Evolutionary conservation across 2,329 filamentous ascomycete species (phyloP), one percentile per base, ranked within the genome.

Genomic region (Aspergillus awamori): DNA sequence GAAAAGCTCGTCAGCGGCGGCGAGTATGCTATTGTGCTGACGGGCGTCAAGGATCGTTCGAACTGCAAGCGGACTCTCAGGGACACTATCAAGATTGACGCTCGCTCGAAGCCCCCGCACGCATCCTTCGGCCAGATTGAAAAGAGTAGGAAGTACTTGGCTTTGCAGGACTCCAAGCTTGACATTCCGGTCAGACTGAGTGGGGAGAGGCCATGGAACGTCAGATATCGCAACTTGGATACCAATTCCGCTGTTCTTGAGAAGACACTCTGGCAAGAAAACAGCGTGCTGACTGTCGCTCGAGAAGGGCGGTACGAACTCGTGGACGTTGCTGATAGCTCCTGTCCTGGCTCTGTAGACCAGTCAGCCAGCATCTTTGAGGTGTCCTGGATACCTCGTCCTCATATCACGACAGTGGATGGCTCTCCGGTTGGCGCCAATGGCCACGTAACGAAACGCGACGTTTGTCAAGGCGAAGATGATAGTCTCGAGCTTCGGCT

Each of bases 401-500:
- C 95, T 1, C 81, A 87, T 5, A 84, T 89, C 62, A 86, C 86
- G n/a, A 82, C 87, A 4, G 85, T 87, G 51, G 76, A 78, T 62
- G 73, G 73, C 6, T 68, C 67, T 24, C 65, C 69, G 30, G 82
- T 91, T 51, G 80, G 80, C 10, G 77, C 83, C 38, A 80, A 82
- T 15, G 81, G 80, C 8, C 82, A 83, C 36, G 90, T 89, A 72
- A 74, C 88, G 67, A 96, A 96, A 76, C 85, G 88, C 45, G 89
- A 93, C 63, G 89, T 99, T 30, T 99, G 95, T 72, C 93, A 99
- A 79, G 94, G 94, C 30, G 94, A 98, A 63, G 90, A 97, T 70
- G 94, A 97, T 74, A 87, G 88, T 3, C 88, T 97, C 58, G 93
- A 97, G 70, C 81, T 99, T 57, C 84, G 85, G 47, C 84, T 99